Evolutionary conservation across 257 asterid genomes (phyloP).

Genomic region (Orobanche coerulescens): DNA sequence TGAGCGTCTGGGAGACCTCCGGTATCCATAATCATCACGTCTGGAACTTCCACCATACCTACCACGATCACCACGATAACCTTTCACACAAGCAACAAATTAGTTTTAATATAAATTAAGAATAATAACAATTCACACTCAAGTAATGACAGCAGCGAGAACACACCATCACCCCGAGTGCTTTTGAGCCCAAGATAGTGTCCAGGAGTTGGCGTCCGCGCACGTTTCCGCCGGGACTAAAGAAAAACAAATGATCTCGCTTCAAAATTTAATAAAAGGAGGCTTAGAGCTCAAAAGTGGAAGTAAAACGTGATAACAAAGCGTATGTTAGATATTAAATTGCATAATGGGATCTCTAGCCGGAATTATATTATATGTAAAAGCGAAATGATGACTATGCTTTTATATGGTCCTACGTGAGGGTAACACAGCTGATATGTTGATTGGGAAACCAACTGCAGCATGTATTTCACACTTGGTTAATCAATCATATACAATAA

Average conservation of each 20-base stretch:
- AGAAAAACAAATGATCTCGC: slow-evolving; percentile 21
- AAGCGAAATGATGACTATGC: slow-evolving; percentile 2
- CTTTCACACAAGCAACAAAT: slow-evolving; percentile 30
- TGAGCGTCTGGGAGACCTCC: slow-evolving; percentile 70
- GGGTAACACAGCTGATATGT: slow-evolving; percentile 16
- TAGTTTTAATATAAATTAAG: slow-evolving; percentile 1
- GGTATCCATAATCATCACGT: slow-evolving; percentile 70
- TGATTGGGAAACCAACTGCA: slow-evolving; percentile 19
- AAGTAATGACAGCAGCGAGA: background rate
- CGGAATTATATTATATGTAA: background rate
- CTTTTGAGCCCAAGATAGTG: slow-evolving; percentile 94
- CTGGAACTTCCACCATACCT: slow-evolving; percentile 63
- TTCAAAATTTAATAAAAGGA: slow-evolving; percentile 16
- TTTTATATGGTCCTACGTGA: slow-evolving; percentile 15
- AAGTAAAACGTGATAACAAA: background rate
- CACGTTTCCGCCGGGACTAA: slow-evolving; percentile 62
- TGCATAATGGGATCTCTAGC: background rate
- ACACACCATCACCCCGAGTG: slow-evolving; percentile 75
- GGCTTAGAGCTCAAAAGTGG: background rate
- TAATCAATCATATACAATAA: slow-evolving; percentile 19
- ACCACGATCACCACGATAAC: slow-evolving; percentile 54
- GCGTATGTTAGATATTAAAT: background rate
- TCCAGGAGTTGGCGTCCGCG: slow-evolving; percentile 93
- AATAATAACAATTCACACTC: slow-evolving; percentile 5
- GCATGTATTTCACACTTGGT: slow-evolving; percentile 18